These are phyloP conservation scores for Anthracocystis walkeri DNA, from an alignment of 1,284 basidiomycete genomes.

Conservation along the genomic window DNA sequence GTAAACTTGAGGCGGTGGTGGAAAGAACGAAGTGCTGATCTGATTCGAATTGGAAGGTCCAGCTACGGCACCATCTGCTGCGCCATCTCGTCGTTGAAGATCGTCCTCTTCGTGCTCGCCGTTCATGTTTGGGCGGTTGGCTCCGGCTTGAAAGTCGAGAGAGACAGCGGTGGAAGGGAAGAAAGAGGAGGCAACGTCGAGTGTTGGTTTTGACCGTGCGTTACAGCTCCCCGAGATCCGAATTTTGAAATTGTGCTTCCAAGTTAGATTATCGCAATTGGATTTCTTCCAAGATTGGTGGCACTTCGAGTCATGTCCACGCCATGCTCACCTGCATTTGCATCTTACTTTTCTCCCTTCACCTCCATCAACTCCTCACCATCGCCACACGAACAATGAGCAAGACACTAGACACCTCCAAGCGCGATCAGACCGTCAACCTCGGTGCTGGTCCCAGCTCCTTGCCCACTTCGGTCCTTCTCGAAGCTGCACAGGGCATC, in stretches of 20 bases:
- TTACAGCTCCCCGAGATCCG: slow-evolving; percentile 5
- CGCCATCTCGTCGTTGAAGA: slow-evolving; percentile 7
- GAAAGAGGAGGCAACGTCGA: background rate
- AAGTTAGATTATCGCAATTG: background rate
- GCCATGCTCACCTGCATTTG: background rate
- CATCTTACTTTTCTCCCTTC: background rate
- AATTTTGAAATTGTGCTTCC: background rate
- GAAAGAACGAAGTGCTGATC: slow-evolving; percentile 61
- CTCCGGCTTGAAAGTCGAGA: background rate
- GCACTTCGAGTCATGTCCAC: slow-evolving; percentile 7
- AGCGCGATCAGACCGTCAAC: slow-evolving; percentile 65
- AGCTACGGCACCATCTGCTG: slow-evolving; percentile 12
- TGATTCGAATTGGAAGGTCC: slow-evolving; percentile 36
- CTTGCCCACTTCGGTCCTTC: slow-evolving; percentile 65
- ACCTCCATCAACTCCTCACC: background rate
- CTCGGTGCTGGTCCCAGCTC: slow-evolving; percentile 67
- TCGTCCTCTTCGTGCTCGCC: slow-evolving; percentile 17
- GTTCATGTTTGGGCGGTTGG: slow-evolving; percentile 27
- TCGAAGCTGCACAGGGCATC: slow-evolving; percentile 64
- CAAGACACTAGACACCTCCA: slow-evolving; percentile 43
- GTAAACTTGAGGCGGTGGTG: slow-evolving; percentile 60
- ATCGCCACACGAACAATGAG: slow-evolving; percentile 14
- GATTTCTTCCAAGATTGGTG: background rate
- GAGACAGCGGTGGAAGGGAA: background rate
- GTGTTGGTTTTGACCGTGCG: slow-evolving; percentile 5